Evolutionary conservation across 202 grass and related monocot species (phyloP), one percentile per base, ranked within the genome.

Genomic region (Brachypodium distachyon): DNA sequence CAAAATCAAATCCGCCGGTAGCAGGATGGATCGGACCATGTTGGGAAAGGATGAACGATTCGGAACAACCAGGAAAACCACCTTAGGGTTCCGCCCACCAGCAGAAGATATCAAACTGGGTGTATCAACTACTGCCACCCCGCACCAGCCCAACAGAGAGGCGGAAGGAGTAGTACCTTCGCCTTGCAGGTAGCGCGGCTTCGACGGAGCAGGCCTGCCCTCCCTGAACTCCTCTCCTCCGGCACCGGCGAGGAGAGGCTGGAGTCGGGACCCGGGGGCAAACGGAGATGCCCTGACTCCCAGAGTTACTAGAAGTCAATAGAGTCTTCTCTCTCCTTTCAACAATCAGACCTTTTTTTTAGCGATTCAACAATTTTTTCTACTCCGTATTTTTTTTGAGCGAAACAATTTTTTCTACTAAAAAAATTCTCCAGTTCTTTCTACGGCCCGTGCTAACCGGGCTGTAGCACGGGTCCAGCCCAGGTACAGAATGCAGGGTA

Each of bases 61-160:
- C n/a, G 32, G 64, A 70, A 12, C 57, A 54, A 33, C 18, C 46
- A 34, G 44, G 44, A 55, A 63, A 63, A 36, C 34, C 63, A 84
- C 32, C 32, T 38, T 72, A 54, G 82, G 82, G 82, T 37, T 54
- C 76, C 76, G n/a, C 65, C 58, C 71, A 53, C 26, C 34, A 6
- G 1, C 3, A 66, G 27, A 67, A 63, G n/a, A 34, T 26, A 43
- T 5, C 34, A 10, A 18, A 18, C 4, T 37, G 23, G 41, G 19
- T 29, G 11, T 23, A 33, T 69, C n/a, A 23, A 21, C 11, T 50
- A 52, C 52, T 37, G 47, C 68, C 43, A 12, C 43, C 28, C 21
- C 37, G 21, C 47, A 18, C 47, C 6, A 19, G 37, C 37, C 6
- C 67, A 22, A 19, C 23, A 9, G 46, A 50, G 46, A 22, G 67